These are phyloP conservation scores for Leccinum holopus DNA, from an alignment of 1,284 basidiomycete genomes.

Conservation along the genomic window DNA sequence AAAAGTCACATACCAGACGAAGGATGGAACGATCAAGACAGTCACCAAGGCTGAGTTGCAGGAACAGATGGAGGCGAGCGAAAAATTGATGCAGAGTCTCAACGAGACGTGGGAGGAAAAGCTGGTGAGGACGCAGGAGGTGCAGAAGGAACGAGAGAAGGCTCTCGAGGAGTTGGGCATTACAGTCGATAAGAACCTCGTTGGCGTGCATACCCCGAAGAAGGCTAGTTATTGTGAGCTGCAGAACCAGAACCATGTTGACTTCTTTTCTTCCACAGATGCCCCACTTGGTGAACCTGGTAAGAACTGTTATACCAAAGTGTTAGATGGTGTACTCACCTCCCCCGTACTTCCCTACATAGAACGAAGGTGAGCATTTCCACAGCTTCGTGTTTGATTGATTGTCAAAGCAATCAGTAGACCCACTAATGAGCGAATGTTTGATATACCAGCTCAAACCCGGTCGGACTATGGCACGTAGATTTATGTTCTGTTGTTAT, in stretches of 20 bases:
- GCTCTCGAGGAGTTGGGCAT: conserved; percentile 97
- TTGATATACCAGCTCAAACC: conserved; percentile 93
- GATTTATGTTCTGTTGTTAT: conserved; percentile 6
- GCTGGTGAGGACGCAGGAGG: conserved; percentile 87
- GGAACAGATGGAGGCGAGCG: conserved; percentile 94
- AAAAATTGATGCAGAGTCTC: conserved; percentile 95
- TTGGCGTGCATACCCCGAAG: conserved; percentile 99
- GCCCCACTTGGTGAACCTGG: conserved; percentile 94
- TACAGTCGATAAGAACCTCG: conserved; percentile 93
- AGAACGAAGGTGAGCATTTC: conserved; percentile 73
- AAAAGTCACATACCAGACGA: conserved; percentile 92
- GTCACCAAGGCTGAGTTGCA: conserved; percentile 97
- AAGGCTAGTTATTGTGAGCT: conserved; percentile 50
- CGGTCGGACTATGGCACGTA: conserved; percentile 71
- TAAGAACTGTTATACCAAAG: conserved; percentile 41
- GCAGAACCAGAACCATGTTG: conserved; percentile 10
- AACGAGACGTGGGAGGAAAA: conserved; percentile 99
- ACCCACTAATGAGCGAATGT: conserved; percentile 89
- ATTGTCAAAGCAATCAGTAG: conserved; percentile 40
- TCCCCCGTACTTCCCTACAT: conserved; percentile 4
- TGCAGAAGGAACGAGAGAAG: conserved; percentile 95
- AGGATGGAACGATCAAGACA: conserved; percentile 91
- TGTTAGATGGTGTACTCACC: conserved; percentile 19
- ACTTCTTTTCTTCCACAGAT: conserved; percentile 49
- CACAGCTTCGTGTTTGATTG: conserved; percentile 7